Evolutionary conservation across 2,329 filamentous ascomycete genomes (phyloP).

Genomic region (Zalaria sp.): DNA sequence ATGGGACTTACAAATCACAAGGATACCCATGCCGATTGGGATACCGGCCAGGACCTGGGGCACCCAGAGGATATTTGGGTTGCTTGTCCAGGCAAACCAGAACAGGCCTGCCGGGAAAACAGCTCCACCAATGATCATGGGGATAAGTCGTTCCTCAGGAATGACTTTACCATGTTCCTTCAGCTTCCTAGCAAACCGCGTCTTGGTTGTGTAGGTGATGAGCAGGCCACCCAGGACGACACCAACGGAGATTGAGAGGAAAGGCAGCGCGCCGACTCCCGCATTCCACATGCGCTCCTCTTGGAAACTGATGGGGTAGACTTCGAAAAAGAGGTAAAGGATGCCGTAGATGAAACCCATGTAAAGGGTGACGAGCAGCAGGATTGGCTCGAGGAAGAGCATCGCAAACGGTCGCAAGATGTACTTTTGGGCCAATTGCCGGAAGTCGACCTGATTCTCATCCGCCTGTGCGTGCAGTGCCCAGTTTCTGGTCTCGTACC

Average conservation of each 20-base stretch:
- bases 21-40: slow-evolving; percentile 28
- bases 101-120: slow-evolving; percentile 31
- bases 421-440: slow-evolving; percentile 27
- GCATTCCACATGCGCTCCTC: slow-evolving; percentile 11
- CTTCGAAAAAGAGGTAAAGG: slow-evolving; percentile 16
- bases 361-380: slow-evolving; percentile 29
- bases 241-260: slow-evolving; percentile 15
- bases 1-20: slow-evolving; percentile 16
- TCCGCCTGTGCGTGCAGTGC: slow-evolving; percentile 53
- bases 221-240: slow-evolving; percentile 14
- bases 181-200: slow-evolving; percentile 16
- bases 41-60: slow-evolving; percentile 29
- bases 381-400: slow-evolving; percentile 33
- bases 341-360: slow-evolving; percentile 15
- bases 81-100: slow-evolving; percentile 34
- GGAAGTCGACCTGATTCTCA: slow-evolving; percentile 53
- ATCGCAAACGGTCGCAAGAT: slow-evolving; percentile 20
- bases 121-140: slow-evolving; percentile 29
- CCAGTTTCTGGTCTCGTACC: slow-evolving; percentile 53
- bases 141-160: slow-evolving; percentile 30
- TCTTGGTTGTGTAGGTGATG: slow-evolving; percentile 9
- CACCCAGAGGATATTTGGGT: slow-evolving; percentile 25
- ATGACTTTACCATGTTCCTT: slow-evolving; percentile 17
- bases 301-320: slow-evolving; percentile 17
- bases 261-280: slow-evolving; percentile 14